Evolutionary conservation across 2,329 filamentous ascomycete genomes (phyloP), one percentile per base, ranked within the genome.

Genomic region (Phyllosticta citrichinensis): DNA sequence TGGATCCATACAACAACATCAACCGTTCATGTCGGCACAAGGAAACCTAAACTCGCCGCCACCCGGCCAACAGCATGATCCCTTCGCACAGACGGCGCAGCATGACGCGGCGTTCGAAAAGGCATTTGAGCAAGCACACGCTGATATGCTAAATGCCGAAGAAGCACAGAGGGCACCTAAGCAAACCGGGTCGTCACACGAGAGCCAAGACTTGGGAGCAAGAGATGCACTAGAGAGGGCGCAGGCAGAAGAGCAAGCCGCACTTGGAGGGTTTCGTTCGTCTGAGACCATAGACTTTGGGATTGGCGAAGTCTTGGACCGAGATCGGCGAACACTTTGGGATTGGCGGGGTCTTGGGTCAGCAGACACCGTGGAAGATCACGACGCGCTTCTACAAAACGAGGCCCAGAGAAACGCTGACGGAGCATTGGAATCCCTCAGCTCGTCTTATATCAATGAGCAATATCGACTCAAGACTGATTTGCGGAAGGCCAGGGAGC

Each of bases 71-170:
- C 65, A 64, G 55, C 67, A 47, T 2, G 35, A 40, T 40, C 12
- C 11, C 4, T 40, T 40, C 22, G 27, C 27, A 6, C 40, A 66
- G 1, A 75, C 77, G 19, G 66, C 71, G 10, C 82, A 81, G 61
- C 80, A 83, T 60, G 80, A 83, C 50, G 80, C 77, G 20, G 81
- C 81, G 17, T 83, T 84, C 64, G 80, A 79, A 56, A 69, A 74
- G 55, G 81, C 81, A 2, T 84, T 84, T 65, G 79, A 80, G 52
- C 73, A 76, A 62, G 77, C 76, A 22, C 70, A 74, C 54, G 70
- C 75, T 56, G 74, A 79, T 55, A 70, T 77, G 61, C 62, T 71
- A 35, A 57, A 57, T 27, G 68, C 68, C 17, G 66, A 61, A 50
- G n/a, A 67, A 40, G 62, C 53, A 40, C 40, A 47, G 2, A 17